Evolutionary conservation across 1,139 yeast species (phyloP), one percentile per base, ranked within the genome.

Genomic region (Kurtzmaniella quercitrusa): DNA sequence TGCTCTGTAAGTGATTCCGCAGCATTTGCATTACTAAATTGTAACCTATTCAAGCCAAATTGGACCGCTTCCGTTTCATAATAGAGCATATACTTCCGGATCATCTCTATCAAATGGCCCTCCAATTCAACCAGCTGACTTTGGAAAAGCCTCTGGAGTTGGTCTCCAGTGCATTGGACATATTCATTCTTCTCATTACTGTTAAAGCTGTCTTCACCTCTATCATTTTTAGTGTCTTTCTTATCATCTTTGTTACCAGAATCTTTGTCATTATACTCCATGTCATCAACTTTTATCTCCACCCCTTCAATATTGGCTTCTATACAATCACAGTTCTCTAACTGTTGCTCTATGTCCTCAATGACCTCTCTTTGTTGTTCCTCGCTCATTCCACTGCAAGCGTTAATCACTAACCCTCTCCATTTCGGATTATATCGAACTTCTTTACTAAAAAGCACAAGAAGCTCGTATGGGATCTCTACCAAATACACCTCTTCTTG

Each of bases 251-350:
- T 7, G 25, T 7, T 8, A 23, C 10, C 25, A 7, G 7, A 5
- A n/a, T 27, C 31, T 27, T 27, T 10, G 14, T 27, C n/a, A 4
- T 10, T 5, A 27, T 10, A 4, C 10, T 27, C 31, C 31, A 4
- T 12, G 14, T 27, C 31, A 5, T 27, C 31, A 27, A 27, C 31
- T 10, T 27, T 27, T 6, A 27, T 10, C 31, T 27, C n/a, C 4
- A 31, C 36, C 5, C 36, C 36, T 31, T 31, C 36, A 17, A 31
- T 31, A 6, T 14, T 14, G 14, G 36, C 36, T 6, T 55, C 57
- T 7, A 67, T 52, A 12, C 50, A 54, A 48, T 64, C 68, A 45
- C 56, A 56, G 8, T 50, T 41, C 4, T 47, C 44, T 46, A 65
- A 68, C 48, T 66, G 71, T 33, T 46, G 51, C 33, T 50, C 40